Conservation (phyloP, 768 basidiomycete genomes). For the Pleurotus pulmonarius region DNA sequence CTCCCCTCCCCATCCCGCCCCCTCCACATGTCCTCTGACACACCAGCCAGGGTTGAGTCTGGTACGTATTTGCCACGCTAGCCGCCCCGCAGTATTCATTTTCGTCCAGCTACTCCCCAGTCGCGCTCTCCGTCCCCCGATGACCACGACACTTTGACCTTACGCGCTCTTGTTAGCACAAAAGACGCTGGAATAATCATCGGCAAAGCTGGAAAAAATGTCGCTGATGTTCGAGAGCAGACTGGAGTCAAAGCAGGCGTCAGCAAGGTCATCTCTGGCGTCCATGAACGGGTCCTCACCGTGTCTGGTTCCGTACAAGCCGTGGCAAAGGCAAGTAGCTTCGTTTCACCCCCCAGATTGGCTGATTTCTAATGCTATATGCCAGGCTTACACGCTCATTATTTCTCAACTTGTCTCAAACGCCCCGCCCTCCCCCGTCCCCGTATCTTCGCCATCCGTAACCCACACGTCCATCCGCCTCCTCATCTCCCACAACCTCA, state of each 20-base stretch:
- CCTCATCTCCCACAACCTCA: constrained; percentile 97
- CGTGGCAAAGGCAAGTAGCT: constrained; percentile 71
- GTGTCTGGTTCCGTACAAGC: constrained; percentile 90
- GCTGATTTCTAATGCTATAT: constrained; percentile 12
- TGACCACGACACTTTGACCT: constrained; percentile 72
- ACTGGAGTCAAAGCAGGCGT: constrained; percentile 98
- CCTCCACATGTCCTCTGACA: constrained; percentile 64
- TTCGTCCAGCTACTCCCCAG: constrained; percentile 44
- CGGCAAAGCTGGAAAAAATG: constrained; percentile 95
- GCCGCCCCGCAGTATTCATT: constrained; percentile 8
- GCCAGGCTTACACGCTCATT: constrained; percentile 93
- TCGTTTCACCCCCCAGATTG: constrained; percentile 11
- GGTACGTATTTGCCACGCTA: constrained; percentile 32
- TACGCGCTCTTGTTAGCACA: constrained; percentile 93
- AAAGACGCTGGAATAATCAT: constrained; percentile 98
- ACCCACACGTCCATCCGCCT: constrained; percentile 91
- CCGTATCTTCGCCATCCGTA: constrained; percentile 65
- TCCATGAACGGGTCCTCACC: constrained; percentile 96
- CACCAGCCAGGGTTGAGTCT: constrained; percentile 49
- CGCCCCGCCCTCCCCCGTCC: constrained; percentile 67
- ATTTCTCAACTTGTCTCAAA: constrained; percentile 86
- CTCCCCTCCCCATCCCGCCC: constrained; percentile 23
- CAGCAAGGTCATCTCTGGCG: constrained; percentile 96
- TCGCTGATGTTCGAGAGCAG: constrained; percentile 92
- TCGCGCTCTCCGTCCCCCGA: constrained; percentile 74